These are phyloP conservation scores for Tilletia horrida DNA, from an alignment of 1,284 basidiomycete species.

Conservation along the genomic window DNA sequence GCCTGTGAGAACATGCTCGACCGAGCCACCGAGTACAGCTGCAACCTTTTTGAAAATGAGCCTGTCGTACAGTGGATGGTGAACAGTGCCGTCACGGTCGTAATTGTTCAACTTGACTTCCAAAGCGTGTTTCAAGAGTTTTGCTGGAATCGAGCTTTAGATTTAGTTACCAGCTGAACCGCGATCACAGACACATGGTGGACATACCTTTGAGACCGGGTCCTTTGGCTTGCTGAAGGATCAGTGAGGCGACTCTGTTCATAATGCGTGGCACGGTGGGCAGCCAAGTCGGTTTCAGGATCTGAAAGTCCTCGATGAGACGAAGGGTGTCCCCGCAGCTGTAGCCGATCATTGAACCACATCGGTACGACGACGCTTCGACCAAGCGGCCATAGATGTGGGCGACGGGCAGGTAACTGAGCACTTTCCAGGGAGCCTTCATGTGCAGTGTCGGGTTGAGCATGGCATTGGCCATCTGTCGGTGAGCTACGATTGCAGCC, in stretches of 20 bases:
- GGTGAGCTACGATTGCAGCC: constrained; percentile 76
- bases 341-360: constrained; percentile 70
- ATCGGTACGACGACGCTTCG: constrained; percentile 35
- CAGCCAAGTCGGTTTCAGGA: constrained; percentile 68
- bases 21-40: constrained; percentile 72
- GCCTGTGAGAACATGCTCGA: constrained; percentile 69
- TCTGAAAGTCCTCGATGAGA: constrained; percentile 81
- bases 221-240: constrained; percentile 71
- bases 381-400: constrained; percentile 66
- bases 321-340: constrained; percentile 84
- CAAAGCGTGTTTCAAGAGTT: constrained; percentile 75
- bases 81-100: constrained; percentile 67
- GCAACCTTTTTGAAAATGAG: constrained; percentile 89
- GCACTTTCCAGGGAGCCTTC: constrained; percentile 49
- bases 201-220: constrained; percentile 74
- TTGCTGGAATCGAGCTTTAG: constrained; percentile 13
- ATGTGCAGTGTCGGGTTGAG: constrained; percentile 48
- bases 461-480: constrained; percentile 66
- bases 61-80: constrained; percentile 81
- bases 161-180: neutral
- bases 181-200: neutral
- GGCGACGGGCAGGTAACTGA: constrained; percentile 76
- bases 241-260: constrained; percentile 64
- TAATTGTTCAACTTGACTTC: constrained; percentile 76
- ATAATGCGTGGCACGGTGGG: constrained; percentile 65